phyloP scores from a whole-genome alignment of 108 stramenopile species.

The Cyclostephanos tholiformis region DNA sequence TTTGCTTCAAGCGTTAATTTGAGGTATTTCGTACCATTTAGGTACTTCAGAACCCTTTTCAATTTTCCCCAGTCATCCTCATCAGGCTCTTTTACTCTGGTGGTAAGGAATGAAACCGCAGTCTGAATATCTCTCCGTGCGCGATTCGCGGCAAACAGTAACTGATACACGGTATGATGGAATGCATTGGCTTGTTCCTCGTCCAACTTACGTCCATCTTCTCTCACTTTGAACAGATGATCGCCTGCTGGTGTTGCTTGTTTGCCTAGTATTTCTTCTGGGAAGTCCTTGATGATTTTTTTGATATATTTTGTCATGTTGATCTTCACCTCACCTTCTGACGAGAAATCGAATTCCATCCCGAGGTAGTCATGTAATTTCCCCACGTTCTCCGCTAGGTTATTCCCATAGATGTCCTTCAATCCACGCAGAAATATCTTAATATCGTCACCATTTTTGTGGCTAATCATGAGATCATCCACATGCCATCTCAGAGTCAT shows the following conservation, averaged over 20 bases:
- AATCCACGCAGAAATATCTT: neutral
- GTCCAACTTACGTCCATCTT: neutral
- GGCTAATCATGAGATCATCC: slow-evolving; percentile 20
- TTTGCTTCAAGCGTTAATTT: slow-evolving; percentile 8
- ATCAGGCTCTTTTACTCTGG: too few species aligned
- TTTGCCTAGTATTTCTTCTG: too few species aligned
- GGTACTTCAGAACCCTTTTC: too few species aligned
- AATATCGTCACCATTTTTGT: neutral
- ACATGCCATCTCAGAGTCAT: slow-evolving; percentile 39
- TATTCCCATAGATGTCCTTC: too few species aligned
- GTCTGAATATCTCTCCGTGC: too few species aligned
- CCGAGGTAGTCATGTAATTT: too few species aligned
- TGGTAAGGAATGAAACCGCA: too few species aligned
- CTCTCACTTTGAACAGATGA: neutral
- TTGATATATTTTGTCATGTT: slow-evolving; percentile 14
- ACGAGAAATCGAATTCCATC: slow-evolving; percentile 11
- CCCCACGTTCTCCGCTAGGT: neutral
- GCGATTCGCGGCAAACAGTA: neutral
- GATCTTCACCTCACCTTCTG: neutral
- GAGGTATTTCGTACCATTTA: too few species aligned
- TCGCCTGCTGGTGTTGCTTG: slow-evolving; percentile 4
- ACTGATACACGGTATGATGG: slow-evolving; percentile 2
- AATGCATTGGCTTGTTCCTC: neutral
- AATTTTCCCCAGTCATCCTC: too few species aligned
- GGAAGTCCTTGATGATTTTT: neutral